Evolutionary conservation across 202 grass and related monocot genomes (phyloP), one percentile per base, ranked within the genome.

Genomic region (Setaria viridis): DNA sequence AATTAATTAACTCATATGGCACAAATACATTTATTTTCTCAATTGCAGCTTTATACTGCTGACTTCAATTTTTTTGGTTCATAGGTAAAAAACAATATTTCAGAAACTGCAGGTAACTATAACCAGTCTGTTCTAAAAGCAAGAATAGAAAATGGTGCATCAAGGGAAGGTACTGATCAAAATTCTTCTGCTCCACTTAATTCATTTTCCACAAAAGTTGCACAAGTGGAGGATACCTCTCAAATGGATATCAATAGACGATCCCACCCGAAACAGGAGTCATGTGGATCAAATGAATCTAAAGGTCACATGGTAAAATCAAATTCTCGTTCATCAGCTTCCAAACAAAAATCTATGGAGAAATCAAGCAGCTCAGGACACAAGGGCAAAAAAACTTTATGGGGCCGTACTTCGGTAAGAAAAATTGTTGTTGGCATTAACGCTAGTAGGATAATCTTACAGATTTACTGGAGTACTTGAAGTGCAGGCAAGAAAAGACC

Each of bases 401-500:
- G 88, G 91, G 94, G 94, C 34, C 97, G 97, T 82, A 93, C 97
- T 56, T 97, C 97, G 76, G 97, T 99, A 91, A 90, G 97, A 89
- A 70, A 66, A 85, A 70, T 43, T 82, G 48, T 33, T 57, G 66
- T 70, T 47, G 69, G 54, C 60, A 82, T 83, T 67, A 80, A 72
- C 81, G n/a, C 65, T 58, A 65, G 32, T 67, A 62, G 33, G 67
- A 83, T 82, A 80, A 82, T 88, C 47, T 80, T 66, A 88, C 63
- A 72, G 2, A 71, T 88, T 81, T 71, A 80, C 6, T 83, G 30
- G 48, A 83, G 79, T 33, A 68, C 45, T 78, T 59, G 62, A 76
- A 87, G 89, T 93, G 42, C 85, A 99, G 97, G 92, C 92, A 93
- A 99, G 89, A 86, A 99, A 99, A 86, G 93, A 99, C 67, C 90